These are phyloP conservation scores for Ulmus americana DNA, from an alignment of 331 rosid species.

Conservation along the genomic window DNA sequence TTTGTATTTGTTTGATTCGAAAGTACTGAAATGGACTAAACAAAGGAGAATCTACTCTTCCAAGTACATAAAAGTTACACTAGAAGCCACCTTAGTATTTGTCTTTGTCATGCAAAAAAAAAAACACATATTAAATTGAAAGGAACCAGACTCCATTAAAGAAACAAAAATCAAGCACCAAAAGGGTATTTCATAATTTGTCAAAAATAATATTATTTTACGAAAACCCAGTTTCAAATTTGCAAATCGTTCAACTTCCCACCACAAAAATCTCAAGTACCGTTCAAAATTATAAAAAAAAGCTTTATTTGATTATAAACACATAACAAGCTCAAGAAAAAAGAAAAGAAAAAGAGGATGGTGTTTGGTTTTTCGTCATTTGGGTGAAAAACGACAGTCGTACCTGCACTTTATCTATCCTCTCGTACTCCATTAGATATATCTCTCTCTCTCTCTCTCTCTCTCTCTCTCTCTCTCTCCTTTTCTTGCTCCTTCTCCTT, in stretches of 20 bases:
- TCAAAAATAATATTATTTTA: neutral
- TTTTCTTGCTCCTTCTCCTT: slow-evolving; percentile 11
- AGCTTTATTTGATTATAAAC: slow-evolving; percentile 1
- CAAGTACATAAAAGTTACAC: neutral
- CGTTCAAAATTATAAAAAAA: neutral
- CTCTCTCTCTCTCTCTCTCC: slow-evolving; percentile 10
- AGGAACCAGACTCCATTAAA: neutral
- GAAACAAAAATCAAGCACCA: neutral
- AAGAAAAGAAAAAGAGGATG: neutral
- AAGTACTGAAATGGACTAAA: neutral
- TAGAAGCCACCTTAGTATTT: neutral
- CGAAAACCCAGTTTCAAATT: slow-evolving; percentile 1
- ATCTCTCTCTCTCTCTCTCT: slow-evolving; percentile 18
- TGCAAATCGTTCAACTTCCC: neutral
- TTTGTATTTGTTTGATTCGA: neutral
- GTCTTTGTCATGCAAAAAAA: neutral
- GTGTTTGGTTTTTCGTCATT: neutral
- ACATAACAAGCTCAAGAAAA: neutral
- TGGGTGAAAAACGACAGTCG: slow-evolving; percentile 7
- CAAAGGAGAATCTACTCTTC: neutral
- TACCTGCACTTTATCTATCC: slow-evolving; percentile 89
- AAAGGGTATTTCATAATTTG: neutral
- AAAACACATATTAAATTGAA: neutral
- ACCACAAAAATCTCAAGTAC: neutral
- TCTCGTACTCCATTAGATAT: slow-evolving; percentile 87